A percentile compares a stretch with the other conserved stretches of the same genome.
Conservation (phyloP, 2,329 filamentous ascomycete genomes). For the Fusarium nisikadoi region DNA sequence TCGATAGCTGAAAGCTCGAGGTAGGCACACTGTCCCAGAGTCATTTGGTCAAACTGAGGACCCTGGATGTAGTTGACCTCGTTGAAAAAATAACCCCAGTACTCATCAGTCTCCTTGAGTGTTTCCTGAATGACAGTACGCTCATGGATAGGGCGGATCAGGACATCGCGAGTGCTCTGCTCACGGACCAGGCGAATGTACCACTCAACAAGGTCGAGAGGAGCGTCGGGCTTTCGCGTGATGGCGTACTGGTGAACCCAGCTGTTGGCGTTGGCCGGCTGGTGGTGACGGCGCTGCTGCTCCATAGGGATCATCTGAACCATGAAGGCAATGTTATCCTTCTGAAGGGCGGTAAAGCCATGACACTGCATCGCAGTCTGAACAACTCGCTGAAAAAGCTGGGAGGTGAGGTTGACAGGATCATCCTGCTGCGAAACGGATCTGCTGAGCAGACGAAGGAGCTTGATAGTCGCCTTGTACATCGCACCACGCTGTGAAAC, state of each 20-base stretch:
- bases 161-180: conserved; percentile 57
- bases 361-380: conserved; percentile 65
- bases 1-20: conserved; percentile 63
- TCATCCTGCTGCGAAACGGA: conserved; percentile 55
- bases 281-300: conserved; percentile 53
- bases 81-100: conserved; percentile 65
- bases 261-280: conserved; percentile 58
- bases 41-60: conserved; percentile 58
- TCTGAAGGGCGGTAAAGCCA: conserved; percentile 70
- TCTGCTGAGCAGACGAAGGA: conserved; percentile 59
- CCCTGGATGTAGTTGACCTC: conserved; percentile 58
- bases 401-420: conserved; percentile 59
- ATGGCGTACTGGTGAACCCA: conserved; percentile 67
- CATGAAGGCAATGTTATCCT: conserved; percentile 66
- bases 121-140: conserved; percentile 52
- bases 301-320: conserved; percentile 51
- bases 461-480: conserved; percentile 60
- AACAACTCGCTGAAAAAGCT: conserved; percentile 65
- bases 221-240: conserved; percentile 58
- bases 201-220: conserved; percentile 67
- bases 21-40: conserved; percentile 57
- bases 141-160: conserved; percentile 54
- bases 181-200: conserved; percentile 67
- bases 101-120: conserved; percentile 51
- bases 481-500: conserved; percentile 65